Percentiles rank a stretch among this genome's conserved stretches.
Conservation (phyloP, 345 rosid genomes). For the Ceriops decandra region DNA sequence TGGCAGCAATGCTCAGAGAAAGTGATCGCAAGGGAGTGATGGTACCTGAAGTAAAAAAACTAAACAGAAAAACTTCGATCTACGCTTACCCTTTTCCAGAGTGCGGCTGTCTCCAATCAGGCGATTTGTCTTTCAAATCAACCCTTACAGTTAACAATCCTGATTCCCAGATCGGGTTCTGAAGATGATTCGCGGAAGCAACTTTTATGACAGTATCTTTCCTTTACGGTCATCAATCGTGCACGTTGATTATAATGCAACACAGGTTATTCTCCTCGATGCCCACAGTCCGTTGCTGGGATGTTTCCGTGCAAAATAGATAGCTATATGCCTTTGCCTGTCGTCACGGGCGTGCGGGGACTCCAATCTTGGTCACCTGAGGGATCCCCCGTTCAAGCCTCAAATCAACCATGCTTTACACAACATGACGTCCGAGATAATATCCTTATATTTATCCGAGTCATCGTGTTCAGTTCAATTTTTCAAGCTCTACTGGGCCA, state of each 20-base stretch:
- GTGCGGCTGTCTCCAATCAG: conserved; percentile 63
- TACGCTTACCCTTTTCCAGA: conserved; percentile 87
- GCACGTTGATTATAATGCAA: neutral
- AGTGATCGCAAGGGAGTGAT: conserved; percentile 80
- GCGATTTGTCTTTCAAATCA: conserved; percentile 39
- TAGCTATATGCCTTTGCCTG: neutral
- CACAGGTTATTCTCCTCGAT: neutral
- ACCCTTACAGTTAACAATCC: conserved; percentile 17
- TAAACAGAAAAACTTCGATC: conserved; percentile 82
- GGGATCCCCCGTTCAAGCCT: conserved; percentile 11
- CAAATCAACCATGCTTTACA: too few species aligned
- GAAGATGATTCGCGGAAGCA: conserved; percentile 11
- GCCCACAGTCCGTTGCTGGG: neutral
- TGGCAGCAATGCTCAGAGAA: conserved; percentile 66
- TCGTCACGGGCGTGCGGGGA: conserved; percentile 11
- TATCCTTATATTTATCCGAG: neutral
- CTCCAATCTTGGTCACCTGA: conserved; percentile 22
- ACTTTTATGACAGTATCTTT: neutral
- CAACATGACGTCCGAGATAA: neutral
- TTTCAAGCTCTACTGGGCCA: neutral
- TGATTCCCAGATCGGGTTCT: conserved; percentile 7
- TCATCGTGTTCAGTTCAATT: neutral
- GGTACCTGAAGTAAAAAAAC: conserved; percentile 72
- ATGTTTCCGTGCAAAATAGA: conserved; percentile 14
- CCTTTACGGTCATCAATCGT: conserved; percentile 10